Base-by-base conservation (phyloP, 1,284 basidiomycete species). In the Uromyces viciae-fabae region DNA sequence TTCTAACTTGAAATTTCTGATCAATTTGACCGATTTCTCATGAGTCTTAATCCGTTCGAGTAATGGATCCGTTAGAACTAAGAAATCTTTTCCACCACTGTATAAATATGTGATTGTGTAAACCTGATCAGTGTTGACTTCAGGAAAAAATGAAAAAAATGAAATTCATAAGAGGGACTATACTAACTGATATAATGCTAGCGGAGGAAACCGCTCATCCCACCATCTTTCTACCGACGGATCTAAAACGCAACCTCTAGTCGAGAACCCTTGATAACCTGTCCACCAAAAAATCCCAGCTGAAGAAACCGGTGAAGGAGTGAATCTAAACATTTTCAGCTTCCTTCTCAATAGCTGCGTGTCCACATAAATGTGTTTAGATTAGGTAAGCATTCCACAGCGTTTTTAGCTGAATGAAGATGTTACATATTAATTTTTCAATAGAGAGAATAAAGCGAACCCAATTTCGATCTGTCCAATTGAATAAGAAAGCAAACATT, bases 391-490 rank as follows among this genome's bases (percentile, higher is more conserved):
- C n/a, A n/a, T n/a, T n/a, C n/a, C n/a, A n/a, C n/a, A 36, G 3
- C 28, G n/a, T n/a, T n/a, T n/a, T n/a, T n/a, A 28, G 36, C 17
- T 38, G 33, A 38, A 75, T 8, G 85, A 75, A 31, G 31, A 56
- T 25, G 46, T 33, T 68, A 43, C 38, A 25, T 31, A n/a, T 58
- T 49, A 1, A 54, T n/a, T 0, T 3, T 38, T 33, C n/a, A n/a
- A 33, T 46, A n/a, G 25, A 40, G 38, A 28, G 36, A 28, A n/a
- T 22, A 33, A 54, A 54, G 58, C 84, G 75, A n/a, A 89, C 88
- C 87, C 90, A 91, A 83, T 90, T 90, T 19, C 88, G 87, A 84
- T 91, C 90, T 19, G 90, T 91, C 90, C 90, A 90, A n/a, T 86
- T 85, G 82, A 88, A 89, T 38, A 91, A 85, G 85, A 89, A 91